phyloP scores from a whole-genome alignment of 1,284 basidiomycete genomes.

The Tilletia walkeri region DNA sequence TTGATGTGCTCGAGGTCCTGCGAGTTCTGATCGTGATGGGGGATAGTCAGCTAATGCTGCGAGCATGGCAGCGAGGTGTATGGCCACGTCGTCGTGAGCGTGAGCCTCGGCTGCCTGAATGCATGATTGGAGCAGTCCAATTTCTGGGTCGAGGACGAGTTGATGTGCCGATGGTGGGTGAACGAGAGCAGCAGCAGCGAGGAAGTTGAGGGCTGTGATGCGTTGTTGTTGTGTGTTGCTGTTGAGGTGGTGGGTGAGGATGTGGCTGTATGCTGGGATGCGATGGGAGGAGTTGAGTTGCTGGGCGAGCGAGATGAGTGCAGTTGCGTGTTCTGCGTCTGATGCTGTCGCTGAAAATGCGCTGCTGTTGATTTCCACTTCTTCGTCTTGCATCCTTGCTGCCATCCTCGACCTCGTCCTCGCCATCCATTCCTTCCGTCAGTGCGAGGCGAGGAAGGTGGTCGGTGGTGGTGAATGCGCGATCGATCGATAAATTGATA shows the following conservation, averaged over 20 bases:
- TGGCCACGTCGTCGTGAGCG: not conserved
- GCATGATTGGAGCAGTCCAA: not conserved
- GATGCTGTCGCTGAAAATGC: not conserved
- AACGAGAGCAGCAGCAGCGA: not conserved
- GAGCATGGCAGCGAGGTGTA: not conserved
- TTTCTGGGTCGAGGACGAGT: not conserved
- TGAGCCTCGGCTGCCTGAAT: not conserved
- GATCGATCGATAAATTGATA: too few relatives aligned
- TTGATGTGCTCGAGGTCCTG: not conserved
- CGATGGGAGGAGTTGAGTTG: not conserved
- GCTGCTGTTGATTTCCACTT: too few relatives aligned
- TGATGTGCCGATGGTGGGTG: not conserved
- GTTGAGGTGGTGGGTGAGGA: too few relatives aligned
- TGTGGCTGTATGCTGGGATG: not conserved
- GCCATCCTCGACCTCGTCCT: too few relatives aligned
- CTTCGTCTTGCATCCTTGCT: too few relatives aligned
- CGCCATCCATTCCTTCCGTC: too few relatives aligned
- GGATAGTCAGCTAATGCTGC: not conserved
- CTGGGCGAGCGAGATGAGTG: not conserved
- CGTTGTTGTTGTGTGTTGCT: too few relatives aligned
- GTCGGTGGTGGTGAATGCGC: too few relatives aligned
- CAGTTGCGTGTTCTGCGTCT: not conserved
- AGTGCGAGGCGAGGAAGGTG: too few relatives aligned
- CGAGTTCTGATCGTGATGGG: not conserved
- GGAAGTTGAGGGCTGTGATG: not conserved